A percentile compares a stretch with the other conserved stretches of the same genome.
Conservation (phyloP, 1,139 yeast genomes). For the Taphrina confusa region DNA sequence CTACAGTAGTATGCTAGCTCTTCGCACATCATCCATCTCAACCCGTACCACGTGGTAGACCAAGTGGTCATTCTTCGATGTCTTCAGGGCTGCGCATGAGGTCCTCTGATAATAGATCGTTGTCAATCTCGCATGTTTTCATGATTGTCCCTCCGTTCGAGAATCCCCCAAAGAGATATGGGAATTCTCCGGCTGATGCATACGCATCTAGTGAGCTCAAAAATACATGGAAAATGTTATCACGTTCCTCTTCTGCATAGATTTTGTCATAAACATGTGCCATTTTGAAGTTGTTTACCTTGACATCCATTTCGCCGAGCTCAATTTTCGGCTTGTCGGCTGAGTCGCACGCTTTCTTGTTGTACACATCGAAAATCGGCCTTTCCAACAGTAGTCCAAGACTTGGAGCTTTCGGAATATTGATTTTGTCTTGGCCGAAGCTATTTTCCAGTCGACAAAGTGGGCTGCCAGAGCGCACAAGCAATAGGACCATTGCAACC, state of each 20-base stretch:
- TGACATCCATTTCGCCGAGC: slow-evolving; percentile 71
- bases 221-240: slow-evolving; percentile 53
- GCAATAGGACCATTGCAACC: slow-evolving; percentile 92
- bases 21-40: no score
- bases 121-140: neutral
- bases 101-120: neutral
- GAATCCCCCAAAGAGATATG: slow-evolving; percentile 6
- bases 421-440: slow-evolving; percentile 70
- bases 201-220: slow-evolving; percentile 17
- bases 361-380: slow-evolving; percentile 88
- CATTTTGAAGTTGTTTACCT: slow-evolving; percentile 62
- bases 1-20: no score
- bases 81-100: neutral
- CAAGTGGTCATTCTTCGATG: neutral
- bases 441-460: slow-evolving; percentile 72
- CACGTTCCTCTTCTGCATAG: slow-evolving; percentile 82
- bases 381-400: slow-evolving; percentile 84
- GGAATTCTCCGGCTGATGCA: slow-evolving; percentile 13
- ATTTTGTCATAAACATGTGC: slow-evolving; percentile 88
- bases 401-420: slow-evolving; percentile 97
- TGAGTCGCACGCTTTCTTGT: slow-evolving; percentile 45
- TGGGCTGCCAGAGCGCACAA: slow-evolving; percentile 85
- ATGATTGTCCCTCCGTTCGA: neutral
- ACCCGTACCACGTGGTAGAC: no score
- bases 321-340: slow-evolving; percentile 43